phyloP scores from a whole-genome alignment of 2,329 filamentous ascomycete genomes.

The Sarocladiaceae sp. region DNA sequence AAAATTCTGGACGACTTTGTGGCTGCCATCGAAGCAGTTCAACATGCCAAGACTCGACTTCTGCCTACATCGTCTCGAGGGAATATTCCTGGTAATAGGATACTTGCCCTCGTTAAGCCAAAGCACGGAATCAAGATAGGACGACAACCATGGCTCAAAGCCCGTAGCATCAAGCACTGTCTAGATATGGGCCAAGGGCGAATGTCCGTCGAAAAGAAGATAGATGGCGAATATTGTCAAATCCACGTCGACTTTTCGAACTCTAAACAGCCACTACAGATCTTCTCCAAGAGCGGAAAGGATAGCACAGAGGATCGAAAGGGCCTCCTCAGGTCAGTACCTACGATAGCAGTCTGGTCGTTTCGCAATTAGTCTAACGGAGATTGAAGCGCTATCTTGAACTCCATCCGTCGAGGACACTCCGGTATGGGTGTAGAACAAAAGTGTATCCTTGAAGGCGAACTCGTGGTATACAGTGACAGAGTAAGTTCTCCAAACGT shows the following conservation, averaged over 20 bases:
- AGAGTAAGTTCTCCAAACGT: slow-evolving; percentile 29
- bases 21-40: slow-evolving; percentile 53
- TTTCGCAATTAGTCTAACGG: background rate
- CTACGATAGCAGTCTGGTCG: too few relatives aligned
- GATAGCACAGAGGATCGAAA: slow-evolving; percentile 73
- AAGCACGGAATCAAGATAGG: slow-evolving; percentile 60
- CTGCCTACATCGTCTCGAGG: slow-evolving; percentile 16
- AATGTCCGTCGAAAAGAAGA: slow-evolving; percentile 75
- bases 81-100: slow-evolving; percentile 13
- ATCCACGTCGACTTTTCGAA: slow-evolving; percentile 69
- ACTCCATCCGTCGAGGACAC: slow-evolving; percentile 59
- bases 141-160: slow-evolving; percentile 60
- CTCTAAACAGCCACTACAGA: slow-evolving; percentile 56
- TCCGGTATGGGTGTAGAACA: slow-evolving; percentile 53
- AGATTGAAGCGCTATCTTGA: slow-evolving; percentile 46
- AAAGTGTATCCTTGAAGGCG: slow-evolving; percentile 77
- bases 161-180: slow-evolving; percentile 70
- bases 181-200: slow-evolving; percentile 56
- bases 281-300: slow-evolving; percentile 91
- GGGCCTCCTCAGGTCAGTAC: slow-evolving; percentile 52
- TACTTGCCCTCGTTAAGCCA: slow-evolving; percentile 41
- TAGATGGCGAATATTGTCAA: slow-evolving; percentile 89
- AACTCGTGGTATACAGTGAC: slow-evolving; percentile 75
- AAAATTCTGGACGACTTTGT: slow-evolving; percentile 66
- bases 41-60: slow-evolving; percentile 19